Evolutionary conservation across 2,329 filamentous ascomycete species (phyloP).

Genomic region (Verticillium zaregamsianum): DNA sequence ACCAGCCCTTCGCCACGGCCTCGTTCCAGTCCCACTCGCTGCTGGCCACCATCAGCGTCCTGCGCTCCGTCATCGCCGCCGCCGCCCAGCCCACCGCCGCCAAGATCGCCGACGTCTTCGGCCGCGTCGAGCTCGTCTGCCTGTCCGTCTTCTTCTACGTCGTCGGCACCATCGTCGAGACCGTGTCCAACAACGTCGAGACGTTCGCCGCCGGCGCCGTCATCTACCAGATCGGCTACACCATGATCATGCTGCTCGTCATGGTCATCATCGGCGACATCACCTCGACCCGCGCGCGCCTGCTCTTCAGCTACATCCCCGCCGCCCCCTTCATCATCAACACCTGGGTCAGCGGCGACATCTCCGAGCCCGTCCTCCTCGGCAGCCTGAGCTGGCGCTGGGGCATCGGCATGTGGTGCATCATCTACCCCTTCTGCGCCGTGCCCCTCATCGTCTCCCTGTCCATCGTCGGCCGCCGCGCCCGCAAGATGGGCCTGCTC

Average conservation of each 20-base stretch:
- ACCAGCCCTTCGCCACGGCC: slow-evolving; percentile 51
- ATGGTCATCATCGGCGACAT: slow-evolving; percentile 63
- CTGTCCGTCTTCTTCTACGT: slow-evolving; percentile 60
- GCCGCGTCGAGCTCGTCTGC: slow-evolving; percentile 54
- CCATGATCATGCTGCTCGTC: slow-evolving; percentile 54
- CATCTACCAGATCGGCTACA: slow-evolving; percentile 62
- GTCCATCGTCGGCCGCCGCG: slow-evolving; percentile 44
- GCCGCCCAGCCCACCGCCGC: slow-evolving; percentile 53
- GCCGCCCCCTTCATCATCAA: slow-evolving; percentile 58
- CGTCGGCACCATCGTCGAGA: slow-evolving; percentile 52
- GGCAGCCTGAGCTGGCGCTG: slow-evolving; percentile 50
- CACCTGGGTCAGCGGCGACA: slow-evolving; percentile 59
- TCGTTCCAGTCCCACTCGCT: slow-evolving; percentile 49
- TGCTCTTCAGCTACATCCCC: slow-evolving; percentile 63
- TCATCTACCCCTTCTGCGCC: slow-evolving; percentile 50
- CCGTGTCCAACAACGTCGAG: slow-evolving; percentile 41
- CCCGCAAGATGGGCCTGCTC: slow-evolving; percentile 45
- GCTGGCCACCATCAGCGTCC: slow-evolving; percentile 52
- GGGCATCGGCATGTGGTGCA: slow-evolving; percentile 62
- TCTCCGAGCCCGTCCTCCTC: slow-evolving; percentile 43
- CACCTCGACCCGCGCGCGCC: slow-evolving; percentile 57
- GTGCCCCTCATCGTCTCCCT: slow-evolving; percentile 53
- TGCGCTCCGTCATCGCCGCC: slow-evolving; percentile 55
- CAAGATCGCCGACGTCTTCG: slow-evolving; percentile 61
- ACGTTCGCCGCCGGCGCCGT: slow-evolving; percentile 54